phyloP scores from a whole-genome alignment of 1,284 basidiomycete species.

The Ustilago cynodontis region DNA sequence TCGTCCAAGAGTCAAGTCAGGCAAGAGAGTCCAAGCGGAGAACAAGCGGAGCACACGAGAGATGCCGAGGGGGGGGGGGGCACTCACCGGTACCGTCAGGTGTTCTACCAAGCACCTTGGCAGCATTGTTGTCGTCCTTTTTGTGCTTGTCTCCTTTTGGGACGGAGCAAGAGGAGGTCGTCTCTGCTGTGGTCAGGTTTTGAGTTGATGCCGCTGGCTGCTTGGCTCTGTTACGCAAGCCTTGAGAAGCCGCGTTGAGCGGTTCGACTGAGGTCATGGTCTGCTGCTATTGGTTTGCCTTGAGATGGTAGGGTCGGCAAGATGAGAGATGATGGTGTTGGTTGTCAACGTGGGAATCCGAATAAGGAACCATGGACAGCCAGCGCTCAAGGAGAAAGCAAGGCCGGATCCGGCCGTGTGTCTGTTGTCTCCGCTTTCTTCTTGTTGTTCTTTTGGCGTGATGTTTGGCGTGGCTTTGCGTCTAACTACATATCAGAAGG shows the following conservation, averaged over 20 bases:
- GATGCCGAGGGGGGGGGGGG: too few relatives aligned
- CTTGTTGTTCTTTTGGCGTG: too few relatives aligned
- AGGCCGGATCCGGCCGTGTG: not conserved
- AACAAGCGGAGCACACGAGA: not conserved
- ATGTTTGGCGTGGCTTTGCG: too few relatives aligned
- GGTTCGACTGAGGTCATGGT: conserved; percentile 16
- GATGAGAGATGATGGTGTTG: conserved; percentile 11
- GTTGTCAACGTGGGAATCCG: not conserved
- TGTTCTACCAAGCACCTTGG: conserved; percentile 49
- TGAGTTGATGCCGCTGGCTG: conserved; percentile 1
- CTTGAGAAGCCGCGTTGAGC: conserved; percentile 22
- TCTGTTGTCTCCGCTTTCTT: too few relatives aligned
- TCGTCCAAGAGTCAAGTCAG: not conserved
- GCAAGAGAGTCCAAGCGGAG: not conserved
- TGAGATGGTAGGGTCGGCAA: not conserved
- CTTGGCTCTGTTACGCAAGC: conserved; percentile 42
- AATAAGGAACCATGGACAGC: not conserved
- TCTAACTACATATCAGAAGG: too few relatives aligned
- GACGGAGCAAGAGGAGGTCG: conserved; percentile 25
- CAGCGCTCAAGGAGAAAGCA: not conserved
- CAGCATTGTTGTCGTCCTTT: conserved; percentile 8
- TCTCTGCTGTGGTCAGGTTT: conserved; percentile 10
- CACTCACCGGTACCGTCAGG: conserved; percentile 52
- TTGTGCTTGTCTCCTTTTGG: conserved; percentile 6
- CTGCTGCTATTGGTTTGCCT: not conserved